Evolutionary conservation across 2,329 filamentous ascomycete species (phyloP).

Genomic region (Penicillium sp.): DNA sequence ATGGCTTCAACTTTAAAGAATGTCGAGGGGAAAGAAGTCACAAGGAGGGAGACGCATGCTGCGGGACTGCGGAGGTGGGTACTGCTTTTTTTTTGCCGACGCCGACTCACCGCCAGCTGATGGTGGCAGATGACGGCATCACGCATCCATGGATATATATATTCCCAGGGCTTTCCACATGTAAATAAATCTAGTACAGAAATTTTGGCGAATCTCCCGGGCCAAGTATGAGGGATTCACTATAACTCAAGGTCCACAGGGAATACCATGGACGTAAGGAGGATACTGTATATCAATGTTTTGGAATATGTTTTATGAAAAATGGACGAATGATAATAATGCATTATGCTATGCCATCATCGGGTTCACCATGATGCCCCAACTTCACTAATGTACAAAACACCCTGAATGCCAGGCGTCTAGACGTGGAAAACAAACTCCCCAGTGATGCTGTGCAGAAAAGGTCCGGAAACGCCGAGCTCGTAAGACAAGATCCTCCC

Average conservation of each 20-base stretch:
- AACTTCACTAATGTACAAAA: conserved; percentile 40
- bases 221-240: neutral
- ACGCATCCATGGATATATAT: conserved; percentile 6
- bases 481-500: conserved; percentile 12
- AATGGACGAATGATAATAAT: conserved; percentile 6
- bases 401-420: conserved; percentile 22
- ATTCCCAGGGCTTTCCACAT: neutral
- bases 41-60: conserved; percentile 10
- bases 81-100: conserved; percentile 21
- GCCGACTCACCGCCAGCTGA: conserved; percentile 29
- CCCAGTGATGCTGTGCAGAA: conserved; percentile 25
- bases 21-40: conserved; percentile 7
- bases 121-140: conserved; percentile 22
- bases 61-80: conserved; percentile 18
- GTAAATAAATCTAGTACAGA: neutral
- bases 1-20: conserved; percentile 4
- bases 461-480: conserved; percentile 20
- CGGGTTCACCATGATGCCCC: conserved; percentile 11
- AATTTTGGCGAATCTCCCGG: neutral
- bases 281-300: no score
- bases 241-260: neutral
- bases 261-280: neutral
- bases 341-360: conserved; percentile 16
- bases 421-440: conserved; percentile 23
- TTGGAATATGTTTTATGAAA: no score